Percentiles rank a stretch among this genome's conserved stretches.
Conservation (phyloP, 208 protist species). For the Crithidia expoeki region DNA sequence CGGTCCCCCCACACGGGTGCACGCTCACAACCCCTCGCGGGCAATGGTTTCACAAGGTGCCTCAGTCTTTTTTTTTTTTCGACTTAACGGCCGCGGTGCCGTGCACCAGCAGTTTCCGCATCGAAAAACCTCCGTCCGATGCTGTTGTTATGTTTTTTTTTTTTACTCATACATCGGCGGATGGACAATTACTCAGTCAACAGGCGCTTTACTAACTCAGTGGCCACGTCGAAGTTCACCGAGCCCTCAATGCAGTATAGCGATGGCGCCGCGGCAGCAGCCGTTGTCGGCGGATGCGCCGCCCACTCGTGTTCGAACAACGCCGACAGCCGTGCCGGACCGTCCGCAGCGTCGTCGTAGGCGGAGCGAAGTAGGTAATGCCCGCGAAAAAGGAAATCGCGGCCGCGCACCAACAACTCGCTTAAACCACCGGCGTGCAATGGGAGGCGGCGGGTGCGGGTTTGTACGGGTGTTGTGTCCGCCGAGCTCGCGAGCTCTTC, state of each 20-base stretch:
- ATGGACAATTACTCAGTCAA: conserved; percentile 9
- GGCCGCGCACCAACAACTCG: conserved; percentile 21
- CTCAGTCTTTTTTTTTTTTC: too few relatives aligned
- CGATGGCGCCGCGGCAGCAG: conserved; percentile 5
- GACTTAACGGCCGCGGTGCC: too few relatives aligned
- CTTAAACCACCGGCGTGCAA: conserved; percentile 25
- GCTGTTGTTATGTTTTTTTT: too few relatives aligned
- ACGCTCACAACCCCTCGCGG: too few relatives aligned
- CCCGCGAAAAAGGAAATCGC: conserved; percentile 42
- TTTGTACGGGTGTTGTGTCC: conserved; percentile 3
- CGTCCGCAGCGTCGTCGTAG: conserved; percentile 42
- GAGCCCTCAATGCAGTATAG: conserved; percentile 37
- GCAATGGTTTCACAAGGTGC: too few relatives aligned
- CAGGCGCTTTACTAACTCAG: conserved; percentile 23
- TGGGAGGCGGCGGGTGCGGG: conserved; percentile 5
- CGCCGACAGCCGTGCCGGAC: conserved; percentile 2
- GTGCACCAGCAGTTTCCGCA: too few relatives aligned
- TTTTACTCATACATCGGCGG: too few relatives aligned
- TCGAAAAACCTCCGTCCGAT: too few relatives aligned
- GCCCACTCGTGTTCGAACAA: conserved; percentile 7
- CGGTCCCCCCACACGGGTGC: too few relatives aligned
- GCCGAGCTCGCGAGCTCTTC: conserved; percentile 13
- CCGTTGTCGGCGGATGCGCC: neutral
- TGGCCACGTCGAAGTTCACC: conserved; percentile 38
- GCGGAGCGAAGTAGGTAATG: conserved; percentile 52